Evolutionary conservation across 805 yeast species (phyloP), one percentile per base, ranked within the genome.

Genomic region (Saccharomycopsis malanga): DNA sequence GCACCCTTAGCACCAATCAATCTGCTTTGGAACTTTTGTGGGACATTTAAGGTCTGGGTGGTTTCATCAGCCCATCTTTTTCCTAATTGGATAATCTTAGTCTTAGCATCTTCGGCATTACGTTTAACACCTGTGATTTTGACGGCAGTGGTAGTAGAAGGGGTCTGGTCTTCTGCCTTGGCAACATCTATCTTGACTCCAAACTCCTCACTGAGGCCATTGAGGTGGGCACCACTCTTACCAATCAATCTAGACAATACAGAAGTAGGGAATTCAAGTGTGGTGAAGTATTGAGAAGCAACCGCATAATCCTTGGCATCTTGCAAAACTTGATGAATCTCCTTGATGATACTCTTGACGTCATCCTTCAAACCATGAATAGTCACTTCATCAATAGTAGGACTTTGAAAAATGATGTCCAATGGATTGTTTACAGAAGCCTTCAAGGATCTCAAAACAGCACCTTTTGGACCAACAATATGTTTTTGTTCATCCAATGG

Each of bases 171-270:
- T 37, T 68, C 73, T 12, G 67, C 69, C 42, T 76, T 81, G 44
- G 76, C 77, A 45, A 87, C 80, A 58, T 89, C 95, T 53, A 93
- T 73, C 56, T 74, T 75, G 55, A 85, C 87, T 41, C 81, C 87
- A 57, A 71, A 87, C 58, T 84, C 83, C 7, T 83, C 86, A 53
- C 83, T 74, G 51, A 87, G 63, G 42, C 76, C 69, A 56, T 77
- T 76, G 59, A 93, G 67, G 60, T 79, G 78, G 37, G 86, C 68
- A 47, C 99, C 98, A 52, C 78, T 84, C 61, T 83, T 84, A 56
- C 99, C 99, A 63, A 93, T 87, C 45, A 94, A 71, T 65, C 93
- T 80, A 24, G 93, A 74, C 50, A 91, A 68, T 41, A 79, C 76
- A 44, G 71, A 67, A 2, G 79, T 64, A 53, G 96, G 94, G 60